Base-by-base conservation (phyloP, 2,329 filamentous ascomycete species). In the Cladosporium sphaerospermum region DNA sequence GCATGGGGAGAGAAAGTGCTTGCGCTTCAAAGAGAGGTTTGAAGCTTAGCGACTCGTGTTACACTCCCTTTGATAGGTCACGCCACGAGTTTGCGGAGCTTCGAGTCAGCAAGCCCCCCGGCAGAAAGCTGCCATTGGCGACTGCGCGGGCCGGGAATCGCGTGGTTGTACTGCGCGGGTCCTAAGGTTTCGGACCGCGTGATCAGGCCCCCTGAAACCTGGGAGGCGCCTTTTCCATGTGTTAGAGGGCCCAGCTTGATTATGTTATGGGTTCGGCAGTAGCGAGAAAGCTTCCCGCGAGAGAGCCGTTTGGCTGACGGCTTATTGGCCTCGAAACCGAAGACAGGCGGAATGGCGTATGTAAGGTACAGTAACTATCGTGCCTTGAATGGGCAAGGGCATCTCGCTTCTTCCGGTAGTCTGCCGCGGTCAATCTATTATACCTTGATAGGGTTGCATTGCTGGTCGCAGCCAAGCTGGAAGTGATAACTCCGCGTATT, bases 151-250 rank as follows among this genome's bases (percentile, higher is more conserved):
- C 47, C 31, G 47, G 10, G 34, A 32, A 40, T 51, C 48, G 48
- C 48, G 48, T 51, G 40, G 48, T 33, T 23, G 43, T 32, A 51
- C 48, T 40, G 48, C 39, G 48, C 44, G 40, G 40, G 11, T 39
- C 3, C 16, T 39, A n/a, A 39, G 36, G 13, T 39, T 39, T 14
- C 36, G 36, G 11, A 36, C 13, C 11, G 36, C 16, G 36, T 9
- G 23, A 28, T 14, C 16, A n/a, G n/a, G n/a, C 36, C 36, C 36
- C 36, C 16, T 14, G n/a, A 39, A 9, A 14, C 36, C n/a, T 14
- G 36, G n/a, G 36, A 39, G 36, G 16, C 36, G 13, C n/a, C 16
- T 13, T 39, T 39, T 39, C 36, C 36, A 14, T 39, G 36, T 39
- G 36, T 39, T 39, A 39, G 13, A 39, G 13, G 16, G n/a, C 16